Base-by-base conservation (phyloP, 495 filamentous ascomycete genomes). In the Cudoniella acicularis region DNA sequence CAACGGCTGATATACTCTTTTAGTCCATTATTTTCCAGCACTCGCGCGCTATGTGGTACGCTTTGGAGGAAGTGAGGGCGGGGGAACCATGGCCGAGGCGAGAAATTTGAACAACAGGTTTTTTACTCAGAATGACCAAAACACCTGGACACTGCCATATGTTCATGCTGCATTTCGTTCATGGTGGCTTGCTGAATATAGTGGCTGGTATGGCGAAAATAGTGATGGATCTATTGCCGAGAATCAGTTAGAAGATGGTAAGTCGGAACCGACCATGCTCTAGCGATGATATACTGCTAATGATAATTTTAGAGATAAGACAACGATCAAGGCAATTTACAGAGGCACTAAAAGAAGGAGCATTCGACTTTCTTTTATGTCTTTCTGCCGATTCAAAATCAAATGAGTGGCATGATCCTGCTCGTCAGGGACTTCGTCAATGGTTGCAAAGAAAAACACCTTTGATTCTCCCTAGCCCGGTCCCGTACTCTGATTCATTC, bases 111-210 rank as follows among this genome's bases (percentile, higher is more conserved):
- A 96, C 66, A 66, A 79, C n/a, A 72, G 79, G 18, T 77, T 96
- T 22, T 80, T 85, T 55, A 75, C 80, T 36, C 75, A 78, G 20
- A 77, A 79, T 43, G 89, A 93, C 36, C 77, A 78, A 50, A 78
- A 87, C 18, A 61, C 74, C 16, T 95, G 92, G 88, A 73, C 76
- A 4, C 67, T 96, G 46, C 77, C 83, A 25, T 83, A 82, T 59
- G 83, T 97, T 23, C 87, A 91, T 57, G 91, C 91, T 50, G 86
- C 90, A 2, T 76, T 89, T 9, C 79, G 79, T 23, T 81, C 83
- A 3, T 87, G 87, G 78, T 99, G 94, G 94, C 79, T 97, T 40
- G 85, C 88, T 46, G 90, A 96, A 56, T 96, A 96, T 70, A 96
- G 90, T 68, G 90, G 87, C 13, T 91, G 88, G 78, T 96, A 90